These are phyloP conservation scores for Kodamaea hsintzibuensis DNA, from an alignment of 805 yeast species.

Conservation along the genomic window DNA sequence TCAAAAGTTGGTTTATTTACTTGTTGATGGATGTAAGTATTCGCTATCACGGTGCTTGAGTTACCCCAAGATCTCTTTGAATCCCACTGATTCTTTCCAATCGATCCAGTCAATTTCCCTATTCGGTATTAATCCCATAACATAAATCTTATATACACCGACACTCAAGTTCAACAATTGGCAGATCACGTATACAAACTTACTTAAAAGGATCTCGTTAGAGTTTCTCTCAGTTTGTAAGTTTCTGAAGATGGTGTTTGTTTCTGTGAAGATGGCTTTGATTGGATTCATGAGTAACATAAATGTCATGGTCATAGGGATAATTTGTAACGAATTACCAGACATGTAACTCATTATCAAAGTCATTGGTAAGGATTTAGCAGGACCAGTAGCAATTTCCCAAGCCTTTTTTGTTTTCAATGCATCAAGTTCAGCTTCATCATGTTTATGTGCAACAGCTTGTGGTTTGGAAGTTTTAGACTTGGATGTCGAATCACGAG, in stretches of 20 bases:
- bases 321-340: conserved; percentile 84
- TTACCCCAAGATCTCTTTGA: neutral
- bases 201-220: conserved; percentile 39
- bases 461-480: conserved; percentile 5
- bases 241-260: conserved; percentile 54
- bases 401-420: conserved; percentile 69
- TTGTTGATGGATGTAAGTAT: neutral
- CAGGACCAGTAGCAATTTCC: conserved; percentile 82
- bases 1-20: neutral
- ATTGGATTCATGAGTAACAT: conserved; percentile 80
- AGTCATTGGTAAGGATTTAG: conserved; percentile 86
- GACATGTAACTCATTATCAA: conserved; percentile 89
- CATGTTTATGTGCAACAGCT: conserved; percentile 14
- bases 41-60: neutral
- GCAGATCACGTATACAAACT: conserved; percentile 47
- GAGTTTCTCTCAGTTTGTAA: conserved; percentile 41
- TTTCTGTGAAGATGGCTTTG: conserved; percentile 61
- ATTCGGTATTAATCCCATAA: conserved; percentile 90
- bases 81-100: conserved; percentile 56
- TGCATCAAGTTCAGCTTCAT: conserved; percentile 28
- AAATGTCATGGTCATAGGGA: conserved; percentile 86
- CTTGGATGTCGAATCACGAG: conserved; percentile 6
- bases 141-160: conserved; percentile 81
- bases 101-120: conserved; percentile 88
- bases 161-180: conserved; percentile 60